These are phyloP conservation scores for Naegleria gruberi DNA, from an alignment of 208 protist species.

Conservation along the genomic window DNA sequence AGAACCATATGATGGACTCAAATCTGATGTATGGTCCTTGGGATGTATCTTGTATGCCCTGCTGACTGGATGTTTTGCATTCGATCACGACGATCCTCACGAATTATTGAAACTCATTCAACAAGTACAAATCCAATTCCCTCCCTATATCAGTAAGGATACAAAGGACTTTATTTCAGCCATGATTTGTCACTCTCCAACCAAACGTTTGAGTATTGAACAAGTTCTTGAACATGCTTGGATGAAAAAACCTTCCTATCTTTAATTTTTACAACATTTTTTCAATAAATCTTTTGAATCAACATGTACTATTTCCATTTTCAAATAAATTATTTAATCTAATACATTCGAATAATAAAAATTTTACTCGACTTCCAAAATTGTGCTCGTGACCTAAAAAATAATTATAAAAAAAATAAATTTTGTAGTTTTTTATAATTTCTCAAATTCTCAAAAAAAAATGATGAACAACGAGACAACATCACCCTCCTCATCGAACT, in stretches of 20 bases:
- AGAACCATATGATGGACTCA: conserved; percentile 61
- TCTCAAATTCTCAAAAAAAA: too few relatives aligned
- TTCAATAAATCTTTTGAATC: too few relatives aligned
- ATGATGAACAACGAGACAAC: too few relatives aligned
- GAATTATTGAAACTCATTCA: not conserved
- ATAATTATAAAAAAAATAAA: too few relatives aligned
- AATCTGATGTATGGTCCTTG: conserved; percentile 71
- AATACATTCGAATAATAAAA: too few relatives aligned
- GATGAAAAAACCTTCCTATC: not conserved
- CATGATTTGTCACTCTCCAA: not conserved
- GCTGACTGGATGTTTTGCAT: conserved; percentile 67
- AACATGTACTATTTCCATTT: too few relatives aligned
- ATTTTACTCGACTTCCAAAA: too few relatives aligned
- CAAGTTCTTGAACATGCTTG: not conserved
- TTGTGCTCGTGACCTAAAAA: too few relatives aligned
- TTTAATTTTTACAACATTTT: too few relatives aligned
- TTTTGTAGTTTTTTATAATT: too few relatives aligned
- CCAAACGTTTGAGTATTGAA: not conserved
- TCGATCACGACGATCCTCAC: conserved; percentile 33
- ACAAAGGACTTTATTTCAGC: not conserved
- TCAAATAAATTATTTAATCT: too few relatives aligned
- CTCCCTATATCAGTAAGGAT: not conserved
- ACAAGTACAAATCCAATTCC: not conserved
- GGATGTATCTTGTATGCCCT: conserved; percentile 69
- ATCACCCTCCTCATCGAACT: too few relatives aligned